These are phyloP conservation scores for Salix dunnii DNA, from an alignment of 345 rosid species.

Conservation along the genomic window DNA sequence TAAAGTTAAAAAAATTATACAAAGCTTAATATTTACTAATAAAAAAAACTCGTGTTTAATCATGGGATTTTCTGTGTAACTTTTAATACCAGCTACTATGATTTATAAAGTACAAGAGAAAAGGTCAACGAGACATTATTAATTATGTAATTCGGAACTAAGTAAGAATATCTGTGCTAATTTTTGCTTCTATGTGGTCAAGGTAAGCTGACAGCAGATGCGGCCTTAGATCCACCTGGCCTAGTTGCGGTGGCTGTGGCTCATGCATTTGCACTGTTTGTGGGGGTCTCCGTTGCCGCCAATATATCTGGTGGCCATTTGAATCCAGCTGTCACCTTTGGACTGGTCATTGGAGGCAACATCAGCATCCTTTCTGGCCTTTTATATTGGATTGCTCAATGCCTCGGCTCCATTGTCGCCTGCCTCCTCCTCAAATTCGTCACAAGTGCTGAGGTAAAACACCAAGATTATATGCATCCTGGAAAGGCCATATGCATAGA, in stretches of 20 bases:
- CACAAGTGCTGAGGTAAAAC: conserved; percentile 47
- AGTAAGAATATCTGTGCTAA: neutral
- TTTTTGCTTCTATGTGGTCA: neutral
- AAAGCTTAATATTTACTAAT: neutral
- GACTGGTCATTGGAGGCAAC: conserved; percentile 81
- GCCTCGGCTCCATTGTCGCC: conserved; percentile 77
- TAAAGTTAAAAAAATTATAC: neutral
- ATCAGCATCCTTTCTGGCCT: conserved; percentile 70
- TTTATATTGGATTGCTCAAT: conserved; percentile 85
- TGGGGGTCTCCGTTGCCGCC: conserved; percentile 73
- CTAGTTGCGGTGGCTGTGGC: conserved; percentile 84
- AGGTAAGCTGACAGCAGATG: conserved; percentile 70
- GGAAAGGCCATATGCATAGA: neutral
- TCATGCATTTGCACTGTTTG: conserved; percentile 76
- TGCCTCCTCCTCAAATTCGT: conserved; percentile 73
- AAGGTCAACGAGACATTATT: too few relatives aligned
- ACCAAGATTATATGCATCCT: neutral
- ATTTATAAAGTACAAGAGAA: too few relatives aligned
- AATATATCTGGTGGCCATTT: conserved; percentile 90
- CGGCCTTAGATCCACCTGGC: conserved; percentile 68
- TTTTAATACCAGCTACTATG: too few relatives aligned
- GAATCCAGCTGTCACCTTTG: conserved; percentile 86
- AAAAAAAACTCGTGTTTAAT: too few relatives aligned
- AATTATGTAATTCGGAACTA: too few relatives aligned
- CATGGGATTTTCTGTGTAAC: too few relatives aligned